Evolutionary conservation across 164 flowering plant species (phyloP), one percentile per base, ranked within the genome.

Genomic region (Nelumbo lutea): DNA sequence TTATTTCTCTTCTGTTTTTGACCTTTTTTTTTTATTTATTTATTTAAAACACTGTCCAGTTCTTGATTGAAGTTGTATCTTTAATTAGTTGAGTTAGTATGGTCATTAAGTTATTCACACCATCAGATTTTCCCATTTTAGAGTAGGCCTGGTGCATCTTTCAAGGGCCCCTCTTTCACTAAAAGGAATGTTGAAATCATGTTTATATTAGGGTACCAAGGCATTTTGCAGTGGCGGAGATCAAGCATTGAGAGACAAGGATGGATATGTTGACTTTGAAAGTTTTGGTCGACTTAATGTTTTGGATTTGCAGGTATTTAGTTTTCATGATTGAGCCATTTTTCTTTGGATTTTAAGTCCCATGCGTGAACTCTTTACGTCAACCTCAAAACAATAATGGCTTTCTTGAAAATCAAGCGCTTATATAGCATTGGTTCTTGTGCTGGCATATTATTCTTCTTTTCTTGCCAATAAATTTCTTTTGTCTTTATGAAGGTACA

Each of bases 181-280:
- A 27, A 27, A 27, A 27, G 27, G 27, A 11, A 27, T 14, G 44
- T 61, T 66, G 58, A 41, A 41, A 42, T n/a, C 15, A 6, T 68
- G 53, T 61, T 70, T 66, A 64, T 5, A 6, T 27, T 53, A 95
- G 99, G 97, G 99, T 61, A 88, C 91, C 42, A 72, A 87, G 72
- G 99, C 99, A 55, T 95, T 95, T 75, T 95, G 97, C 70, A 95
- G 97, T 66, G 97, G 99, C 15, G 99, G 99, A 9, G 99, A 92
- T 80, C 97, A 92, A 73, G 82, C 94, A 56, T 69, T 91, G 74
- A 87, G 98, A 83, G 75, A 76, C 48, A 48, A 63, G 39, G 90
- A 88, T 73, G 99, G 97, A 47, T 91, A 90, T 78, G 89, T 84
- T 68, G 97, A 95, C 79, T 60, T 70, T 50, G 88, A 88, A 40